Evolutionary conservation across 257 asterid species (phyloP).

Genomic region (Lycium ferocissimum): DNA sequence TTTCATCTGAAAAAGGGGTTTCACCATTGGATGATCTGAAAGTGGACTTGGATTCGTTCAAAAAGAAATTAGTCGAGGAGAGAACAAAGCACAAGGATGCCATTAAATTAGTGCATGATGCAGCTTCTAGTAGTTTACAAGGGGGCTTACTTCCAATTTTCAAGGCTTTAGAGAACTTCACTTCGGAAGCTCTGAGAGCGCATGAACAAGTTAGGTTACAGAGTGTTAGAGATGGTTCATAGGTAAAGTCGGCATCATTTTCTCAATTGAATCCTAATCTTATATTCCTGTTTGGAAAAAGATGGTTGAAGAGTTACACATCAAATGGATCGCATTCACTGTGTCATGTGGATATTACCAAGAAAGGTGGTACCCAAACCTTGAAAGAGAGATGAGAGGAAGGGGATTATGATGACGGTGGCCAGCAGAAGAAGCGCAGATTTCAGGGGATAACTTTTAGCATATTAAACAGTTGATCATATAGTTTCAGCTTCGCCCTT

Average conservation of each 20-base stretch:
- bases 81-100: constrained; percentile 83
- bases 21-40: constrained; percentile 71
- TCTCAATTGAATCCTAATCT: constrained; percentile 8
- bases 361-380: background rate
- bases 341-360: constrained; percentile 4
- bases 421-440: background rate
- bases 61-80: constrained; percentile 71
- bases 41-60: constrained; percentile 83
- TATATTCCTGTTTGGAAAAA: background rate
- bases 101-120: constrained; percentile 77
- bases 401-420: background rate
- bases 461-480: background rate
- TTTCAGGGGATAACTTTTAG: background rate
- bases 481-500: background rate
- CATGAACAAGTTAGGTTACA: constrained; percentile 80
- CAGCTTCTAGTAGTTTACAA: constrained; percentile 85
- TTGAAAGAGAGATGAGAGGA: background rate
- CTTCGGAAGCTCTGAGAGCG: constrained; percentile 73
- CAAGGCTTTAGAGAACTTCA: constrained; percentile 85
- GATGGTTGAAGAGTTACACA: background rate
- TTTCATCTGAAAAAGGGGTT: constrained; percentile 65
- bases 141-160: constrained; percentile 92
- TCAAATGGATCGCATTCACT: background rate
- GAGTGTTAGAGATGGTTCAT: constrained; percentile 28
- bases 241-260: background rate